A percentile compares a stretch with the other conserved stretches of the same genome.
Conservation (phyloP, 2,329 filamentous ascomycete genomes). For the Chaetothyriales sp. region DNA sequence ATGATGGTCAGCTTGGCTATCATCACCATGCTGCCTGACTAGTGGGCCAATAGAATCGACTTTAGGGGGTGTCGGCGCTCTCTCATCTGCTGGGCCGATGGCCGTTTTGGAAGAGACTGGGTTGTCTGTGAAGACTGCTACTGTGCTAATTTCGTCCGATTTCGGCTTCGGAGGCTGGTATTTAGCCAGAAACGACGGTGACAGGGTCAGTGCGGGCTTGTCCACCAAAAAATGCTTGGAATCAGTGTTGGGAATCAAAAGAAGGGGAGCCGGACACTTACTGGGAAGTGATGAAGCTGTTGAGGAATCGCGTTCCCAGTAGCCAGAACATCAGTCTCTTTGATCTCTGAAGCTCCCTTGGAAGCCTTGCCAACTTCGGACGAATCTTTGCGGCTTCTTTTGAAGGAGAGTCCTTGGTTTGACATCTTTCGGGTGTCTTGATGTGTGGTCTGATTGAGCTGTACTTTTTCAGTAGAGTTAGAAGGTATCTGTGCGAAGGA, state of each 20-base stretch:
- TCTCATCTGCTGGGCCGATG: not conserved
- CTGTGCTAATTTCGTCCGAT: not conserved
- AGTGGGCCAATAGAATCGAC: not conserved
- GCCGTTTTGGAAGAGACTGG: too few species aligned
- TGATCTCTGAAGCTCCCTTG: not conserved
- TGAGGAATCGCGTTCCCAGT: not conserved
- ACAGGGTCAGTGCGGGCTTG: not conserved
- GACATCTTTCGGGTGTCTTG: not conserved
- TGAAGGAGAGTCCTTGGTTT: not conserved
- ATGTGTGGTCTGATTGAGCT: not conserved
- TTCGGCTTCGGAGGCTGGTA: not conserved
- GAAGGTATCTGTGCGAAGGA: not conserved
- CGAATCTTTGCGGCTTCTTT: not conserved
- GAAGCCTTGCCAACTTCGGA: not conserved
- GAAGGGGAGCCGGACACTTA: not conserved
- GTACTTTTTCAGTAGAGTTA: not conserved
- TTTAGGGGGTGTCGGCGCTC: not conserved
- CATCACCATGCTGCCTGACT: not conserved
- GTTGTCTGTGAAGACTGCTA: not conserved
- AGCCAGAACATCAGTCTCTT: too few species aligned
- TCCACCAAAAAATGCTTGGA: not conserved
- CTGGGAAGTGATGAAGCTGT: not conserved
- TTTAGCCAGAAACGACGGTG: not conserved
- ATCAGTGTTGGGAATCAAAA: not conserved
- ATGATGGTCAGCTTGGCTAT: not conserved